A percentile compares a stretch with the other conserved stretches of the same genome.
phyloP scores from a whole-genome alignment of 768 basidiomycete genomes.

The Leccinum fibrillosum region DNA sequence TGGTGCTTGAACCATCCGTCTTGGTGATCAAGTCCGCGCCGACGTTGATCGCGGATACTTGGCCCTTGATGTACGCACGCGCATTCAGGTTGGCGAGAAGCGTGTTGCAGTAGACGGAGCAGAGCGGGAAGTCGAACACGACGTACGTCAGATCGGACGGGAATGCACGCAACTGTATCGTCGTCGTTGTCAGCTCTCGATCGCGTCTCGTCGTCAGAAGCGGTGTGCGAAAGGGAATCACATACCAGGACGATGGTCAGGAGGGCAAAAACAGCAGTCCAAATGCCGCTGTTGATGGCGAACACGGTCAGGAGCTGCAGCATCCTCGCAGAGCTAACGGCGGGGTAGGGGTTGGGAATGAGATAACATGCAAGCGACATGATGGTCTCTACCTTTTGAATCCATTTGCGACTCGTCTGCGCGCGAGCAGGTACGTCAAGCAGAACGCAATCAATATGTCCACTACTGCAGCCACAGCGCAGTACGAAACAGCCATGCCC shows the following conservation, averaged over 20 bases:
- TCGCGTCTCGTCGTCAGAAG: neutral
- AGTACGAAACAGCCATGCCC: conserved; percentile 1
- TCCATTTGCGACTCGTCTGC: neutral
- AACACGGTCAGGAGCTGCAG: conserved; percentile 5
- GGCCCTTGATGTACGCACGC: conserved; percentile 1
- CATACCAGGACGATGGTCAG: neutral
- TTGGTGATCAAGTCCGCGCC: neutral
- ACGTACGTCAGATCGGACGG: neutral
- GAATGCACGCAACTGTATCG: neutral
- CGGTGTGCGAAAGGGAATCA: neutral
- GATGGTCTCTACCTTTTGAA: neutral
- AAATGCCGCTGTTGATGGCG: conserved; percentile 4
- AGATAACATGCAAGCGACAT: neutral
- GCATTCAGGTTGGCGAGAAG: conserved; percentile 6
- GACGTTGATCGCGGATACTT: neutral
- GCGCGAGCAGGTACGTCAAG: conserved; percentile 1
- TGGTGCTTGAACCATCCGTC: neutral
- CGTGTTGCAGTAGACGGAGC: conserved; percentile 2
- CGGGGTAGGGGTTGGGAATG: neutral
- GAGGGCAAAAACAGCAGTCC: conserved; percentile 1
- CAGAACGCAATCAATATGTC: conserved; percentile 1
- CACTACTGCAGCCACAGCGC: neutral
- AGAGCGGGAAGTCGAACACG: conserved; percentile 2
- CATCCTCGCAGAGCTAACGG: neutral
- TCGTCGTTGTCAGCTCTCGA: neutral